These are phyloP conservation scores for Apiospora kogelbergensis DNA, from an alignment of 2,329 filamentous ascomycete genomes.

Conservation along the genomic window DNA sequence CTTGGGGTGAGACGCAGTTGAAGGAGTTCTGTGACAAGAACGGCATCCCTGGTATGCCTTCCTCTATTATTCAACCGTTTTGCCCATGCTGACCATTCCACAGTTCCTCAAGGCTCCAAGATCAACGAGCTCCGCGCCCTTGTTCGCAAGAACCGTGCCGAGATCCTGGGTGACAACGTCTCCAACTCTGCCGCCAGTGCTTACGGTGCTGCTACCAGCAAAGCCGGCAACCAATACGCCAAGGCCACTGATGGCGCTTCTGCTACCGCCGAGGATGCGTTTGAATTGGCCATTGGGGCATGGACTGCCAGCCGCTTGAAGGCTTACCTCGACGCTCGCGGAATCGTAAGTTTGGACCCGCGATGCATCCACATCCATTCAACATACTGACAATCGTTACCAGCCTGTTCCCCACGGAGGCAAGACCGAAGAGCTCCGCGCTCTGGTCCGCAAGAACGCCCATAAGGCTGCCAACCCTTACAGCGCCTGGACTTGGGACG, in stretches of 20 bases:
- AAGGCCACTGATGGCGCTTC: constrained; percentile 70
- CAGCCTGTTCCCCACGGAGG: constrained; percentile 68
- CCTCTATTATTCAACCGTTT: too few relatives aligned
- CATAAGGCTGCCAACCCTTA: constrained; percentile 69
- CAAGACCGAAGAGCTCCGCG: constrained; percentile 71
- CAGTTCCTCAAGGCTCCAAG: constrained; percentile 91
- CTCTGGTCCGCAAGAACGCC: constrained; percentile 70
- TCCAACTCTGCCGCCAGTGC: constrained; percentile 57
- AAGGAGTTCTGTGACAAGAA: constrained; percentile 95
- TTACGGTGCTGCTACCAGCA: constrained; percentile 72
- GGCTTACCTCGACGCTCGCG: constrained; percentile 74
- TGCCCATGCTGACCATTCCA: too few relatives aligned
- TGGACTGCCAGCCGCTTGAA: constrained; percentile 81
- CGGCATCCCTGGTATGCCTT: constrained; percentile 73
- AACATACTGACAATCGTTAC: constrained; percentile 10
- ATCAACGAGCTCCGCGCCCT: constrained; percentile 86
- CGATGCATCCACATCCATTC: not conserved
- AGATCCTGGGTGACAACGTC: constrained; percentile 66
- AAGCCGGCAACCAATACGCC: constrained; percentile 73
- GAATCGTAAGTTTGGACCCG: constrained; percentile 42
- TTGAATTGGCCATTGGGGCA: constrained; percentile 59
- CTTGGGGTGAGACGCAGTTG: constrained; percentile 85
- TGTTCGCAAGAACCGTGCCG: constrained; percentile 81
- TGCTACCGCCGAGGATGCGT: constrained; percentile 63
- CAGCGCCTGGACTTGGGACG: constrained; percentile 78